phyloP scores from a whole-genome alignment of 108 stramenopile species.

The Skeletonema marinoi region DNA sequence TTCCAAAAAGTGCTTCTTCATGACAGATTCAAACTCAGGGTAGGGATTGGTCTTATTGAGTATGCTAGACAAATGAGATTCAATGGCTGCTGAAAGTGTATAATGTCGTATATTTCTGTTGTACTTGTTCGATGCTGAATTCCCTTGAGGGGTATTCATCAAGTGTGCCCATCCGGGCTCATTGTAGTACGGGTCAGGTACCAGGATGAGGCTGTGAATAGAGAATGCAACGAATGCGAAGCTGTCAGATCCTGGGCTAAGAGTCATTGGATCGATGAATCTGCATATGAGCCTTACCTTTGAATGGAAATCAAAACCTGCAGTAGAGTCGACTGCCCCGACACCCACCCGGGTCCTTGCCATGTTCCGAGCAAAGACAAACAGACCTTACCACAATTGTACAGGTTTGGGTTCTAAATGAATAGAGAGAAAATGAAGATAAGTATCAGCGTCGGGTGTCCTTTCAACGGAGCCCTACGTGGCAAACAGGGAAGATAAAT shows the following conservation, averaged over 20 bases:
- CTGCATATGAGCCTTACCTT: conserved; percentile 1
- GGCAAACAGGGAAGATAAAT: not conserved
- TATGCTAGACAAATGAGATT: conserved; percentile 22
- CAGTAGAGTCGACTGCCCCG: conserved; percentile 67
- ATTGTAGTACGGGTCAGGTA: conserved; percentile 90
- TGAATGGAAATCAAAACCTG: conserved; percentile 93
- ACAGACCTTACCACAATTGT: conserved; percentile 86
- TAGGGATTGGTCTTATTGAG: conserved; percentile 33
- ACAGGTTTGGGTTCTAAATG: conserved; percentile 89
- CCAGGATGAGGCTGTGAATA: conserved; percentile 68
- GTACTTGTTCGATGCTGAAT: conserved; percentile 44
- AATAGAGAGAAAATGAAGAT: not conserved
- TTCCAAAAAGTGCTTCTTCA: conserved; percentile 56
- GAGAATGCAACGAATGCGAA: not conserved
- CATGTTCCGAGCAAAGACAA: conserved; percentile 74
- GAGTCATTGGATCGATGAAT: not conserved
- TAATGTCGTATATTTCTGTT: conserved; percentile 53
- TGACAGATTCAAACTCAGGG: conserved; percentile 56
- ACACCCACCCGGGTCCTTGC: conserved; percentile 83
- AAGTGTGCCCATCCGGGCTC: conserved; percentile 77
- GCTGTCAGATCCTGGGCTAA: not conserved
- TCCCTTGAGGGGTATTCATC: conserved; percentile 35
- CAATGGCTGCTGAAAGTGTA: conserved; percentile 48
- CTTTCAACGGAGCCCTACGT: not conserved
- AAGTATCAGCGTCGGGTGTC: not conserved